These are phyloP conservation scores for Blakeslea trispora DNA, from an alignment of 371 early-diverging fungal genomes.

Conservation along the genomic window DNA sequence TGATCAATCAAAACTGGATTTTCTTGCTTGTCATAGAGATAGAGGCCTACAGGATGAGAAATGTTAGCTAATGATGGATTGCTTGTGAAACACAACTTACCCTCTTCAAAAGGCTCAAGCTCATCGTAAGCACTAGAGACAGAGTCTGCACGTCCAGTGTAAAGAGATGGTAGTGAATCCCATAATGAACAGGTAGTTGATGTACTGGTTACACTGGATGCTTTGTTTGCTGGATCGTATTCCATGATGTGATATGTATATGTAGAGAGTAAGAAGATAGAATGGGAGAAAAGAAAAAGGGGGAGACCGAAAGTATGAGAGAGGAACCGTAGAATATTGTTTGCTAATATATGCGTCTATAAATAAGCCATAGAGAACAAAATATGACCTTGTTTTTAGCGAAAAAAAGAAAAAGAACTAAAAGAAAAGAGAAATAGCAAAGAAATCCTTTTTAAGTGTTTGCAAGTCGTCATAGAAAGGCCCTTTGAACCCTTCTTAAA, in stretches of 20 bases:
- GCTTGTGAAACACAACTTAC: neutral
- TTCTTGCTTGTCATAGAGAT: neutral
- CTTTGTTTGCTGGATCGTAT: conserved; percentile 29
- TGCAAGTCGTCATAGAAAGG: neutral
- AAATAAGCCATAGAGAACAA: conserved; percentile 16
- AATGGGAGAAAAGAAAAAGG: conserved; percentile 13
- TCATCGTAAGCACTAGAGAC: conserved; percentile 24
- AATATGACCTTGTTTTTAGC: conserved; percentile 1
- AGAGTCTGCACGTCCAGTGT: conserved; percentile 24
- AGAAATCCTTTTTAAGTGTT: neutral
- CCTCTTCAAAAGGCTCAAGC: conserved; percentile 27
- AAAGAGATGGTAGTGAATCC: conserved; percentile 32
- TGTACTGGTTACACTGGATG: conserved; percentile 33
- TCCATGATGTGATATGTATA: no score
- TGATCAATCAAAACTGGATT: conserved; percentile 10
- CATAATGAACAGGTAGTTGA: conserved; percentile 20
- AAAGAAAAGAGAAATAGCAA: conserved; percentile 3
- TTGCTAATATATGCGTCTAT: neutral
- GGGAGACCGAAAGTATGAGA: neutral
- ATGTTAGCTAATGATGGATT: no score
- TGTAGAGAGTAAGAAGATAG: conserved; percentile 15
- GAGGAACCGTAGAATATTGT: no score
- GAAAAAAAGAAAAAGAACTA: conserved; percentile 6
- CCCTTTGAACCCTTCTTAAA: conserved; percentile 29
- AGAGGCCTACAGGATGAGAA: conserved; percentile 1